Evolutionary conservation across 2,329 filamentous ascomycete genomes (phyloP).

Genomic region (Aspergillus caelatus): DNA sequence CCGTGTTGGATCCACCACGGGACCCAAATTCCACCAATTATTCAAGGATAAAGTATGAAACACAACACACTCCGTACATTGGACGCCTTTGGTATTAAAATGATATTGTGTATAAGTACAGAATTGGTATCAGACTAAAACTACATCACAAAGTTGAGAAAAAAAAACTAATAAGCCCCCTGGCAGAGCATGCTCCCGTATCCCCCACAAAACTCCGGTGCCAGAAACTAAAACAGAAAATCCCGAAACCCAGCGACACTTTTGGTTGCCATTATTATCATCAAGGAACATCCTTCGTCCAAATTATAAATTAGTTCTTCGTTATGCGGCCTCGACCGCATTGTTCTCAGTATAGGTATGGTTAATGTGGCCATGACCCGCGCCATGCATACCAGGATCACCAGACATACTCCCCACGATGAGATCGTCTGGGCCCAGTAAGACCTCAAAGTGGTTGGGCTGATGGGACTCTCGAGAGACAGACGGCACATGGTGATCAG

Average conservation of each 20-base stretch:
- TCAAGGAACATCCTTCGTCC: neutral
- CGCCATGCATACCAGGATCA: conserved; percentile 37
- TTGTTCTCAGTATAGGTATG: conserved; percentile 34
- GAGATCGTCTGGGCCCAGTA: conserved; percentile 39
- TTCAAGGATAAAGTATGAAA: neutral
- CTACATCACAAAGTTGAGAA: neutral
- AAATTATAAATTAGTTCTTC: neutral
- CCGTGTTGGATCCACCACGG: neutral
- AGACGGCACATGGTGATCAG: conserved; percentile 31
- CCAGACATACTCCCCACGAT: conserved; percentile 39
- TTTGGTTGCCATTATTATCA: conserved; percentile 14
- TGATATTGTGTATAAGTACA: neutral
- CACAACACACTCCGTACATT: no score
- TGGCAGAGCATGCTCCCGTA: neutral
- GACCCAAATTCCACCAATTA: neutral
- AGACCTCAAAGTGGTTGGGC: conserved; percentile 34
- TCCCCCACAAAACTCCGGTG: neutral
- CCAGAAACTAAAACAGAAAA: neutral
- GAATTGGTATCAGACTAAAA: neutral
- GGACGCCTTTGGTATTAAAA: neutral
- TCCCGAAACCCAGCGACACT: conserved; percentile 3
- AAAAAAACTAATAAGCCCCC: neutral
- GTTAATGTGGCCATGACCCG: conserved; percentile 36
- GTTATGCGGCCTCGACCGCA: conserved; percentile 36
- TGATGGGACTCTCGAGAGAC: conserved; percentile 38